Evolutionary conservation across 2,329 filamentous ascomycete species (phyloP).

Genomic region (Fusarium sp.): DNA sequence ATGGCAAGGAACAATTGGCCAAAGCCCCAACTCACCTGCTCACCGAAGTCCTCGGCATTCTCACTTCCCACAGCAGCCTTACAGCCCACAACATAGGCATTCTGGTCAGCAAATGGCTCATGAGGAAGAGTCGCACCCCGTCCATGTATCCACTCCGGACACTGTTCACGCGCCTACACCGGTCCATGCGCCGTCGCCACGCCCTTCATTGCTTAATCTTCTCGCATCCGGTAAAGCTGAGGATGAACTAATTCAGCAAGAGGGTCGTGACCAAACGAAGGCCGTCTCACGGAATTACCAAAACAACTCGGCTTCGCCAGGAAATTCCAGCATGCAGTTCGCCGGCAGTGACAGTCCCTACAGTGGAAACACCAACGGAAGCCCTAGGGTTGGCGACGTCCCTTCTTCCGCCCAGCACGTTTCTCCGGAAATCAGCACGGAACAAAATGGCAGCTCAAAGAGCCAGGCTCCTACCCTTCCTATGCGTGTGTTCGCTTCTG

Average conservation of each 20-base stretch:
- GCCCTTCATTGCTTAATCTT: conserved; percentile 27
- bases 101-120: conserved; percentile 6
- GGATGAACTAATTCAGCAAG: background rate
- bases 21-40: conserved; percentile 40
- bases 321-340: conserved; percentile 11
- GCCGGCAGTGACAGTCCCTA: conserved; percentile 25
- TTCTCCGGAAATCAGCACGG: background rate
- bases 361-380: conserved; percentile 17
- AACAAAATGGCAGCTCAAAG: conserved; percentile 18
- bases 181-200: conserved; percentile 25
- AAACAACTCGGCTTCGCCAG: background rate
- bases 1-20: conserved; percentile 50
- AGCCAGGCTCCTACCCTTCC: conserved; percentile 3
- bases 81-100: conserved; percentile 20
- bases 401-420: conserved; percentile 9
- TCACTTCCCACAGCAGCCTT: conserved; percentile 18
- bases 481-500: conserved; percentile 7
- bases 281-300: background rate
- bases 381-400: conserved; percentile 3
- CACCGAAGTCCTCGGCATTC: conserved; percentile 24
- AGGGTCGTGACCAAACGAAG: background rate
- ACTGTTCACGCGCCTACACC: conserved; percentile 24
- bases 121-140: conserved; percentile 27
- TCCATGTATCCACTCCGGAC: conserved; percentile 28
- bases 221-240: conserved; percentile 19